These are phyloP conservation scores for Acacia melanoxylon DNA, from an alignment of 306 rosid species.

Conservation along the genomic window DNA sequence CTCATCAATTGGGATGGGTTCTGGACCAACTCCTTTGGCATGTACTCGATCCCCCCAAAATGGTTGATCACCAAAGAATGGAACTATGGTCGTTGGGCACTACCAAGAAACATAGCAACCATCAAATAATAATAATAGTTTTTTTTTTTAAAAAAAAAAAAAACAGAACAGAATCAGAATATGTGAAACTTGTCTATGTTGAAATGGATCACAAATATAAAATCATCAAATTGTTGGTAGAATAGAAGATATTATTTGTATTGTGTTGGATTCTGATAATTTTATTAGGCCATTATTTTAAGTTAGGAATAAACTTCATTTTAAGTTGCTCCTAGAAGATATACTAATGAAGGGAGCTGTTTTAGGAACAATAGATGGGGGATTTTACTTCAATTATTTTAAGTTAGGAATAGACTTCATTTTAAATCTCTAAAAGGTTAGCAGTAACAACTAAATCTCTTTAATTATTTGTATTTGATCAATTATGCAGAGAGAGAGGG, in stretches of 20 bases:
- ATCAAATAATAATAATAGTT: neutral
- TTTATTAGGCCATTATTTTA: neutral
- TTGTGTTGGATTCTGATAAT: neutral
- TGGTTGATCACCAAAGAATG: conserved; percentile 98
- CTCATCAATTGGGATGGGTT: conserved; percentile 91
- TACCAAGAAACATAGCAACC: conserved; percentile 28
- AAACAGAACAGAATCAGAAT: conserved; percentile 4
- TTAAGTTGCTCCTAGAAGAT: neutral
- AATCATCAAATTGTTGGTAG: too few relatives aligned
- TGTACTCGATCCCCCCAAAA: conserved; percentile 98
- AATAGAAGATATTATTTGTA: too few relatives aligned
- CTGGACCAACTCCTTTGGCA: conserved; percentile 93
- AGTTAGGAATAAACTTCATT: neutral
- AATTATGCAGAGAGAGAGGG: too few relatives aligned
- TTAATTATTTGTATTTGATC: too few relatives aligned
- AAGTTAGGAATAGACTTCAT: too few relatives aligned
- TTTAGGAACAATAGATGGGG: too few relatives aligned
- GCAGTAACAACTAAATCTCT: too few relatives aligned
- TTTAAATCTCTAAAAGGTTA: too few relatives aligned
- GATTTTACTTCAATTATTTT: too few relatives aligned
- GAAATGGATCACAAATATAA: neutral
- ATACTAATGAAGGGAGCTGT: neutral
- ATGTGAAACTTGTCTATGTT: neutral
- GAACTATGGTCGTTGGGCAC: conserved; percentile 96
- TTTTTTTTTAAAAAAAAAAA: too few relatives aligned